Evolutionary conservation across 2,329 filamentous ascomycete genomes (phyloP), one percentile per base, ranked within the genome.

Genomic region (Penicillium sp.): DNA sequence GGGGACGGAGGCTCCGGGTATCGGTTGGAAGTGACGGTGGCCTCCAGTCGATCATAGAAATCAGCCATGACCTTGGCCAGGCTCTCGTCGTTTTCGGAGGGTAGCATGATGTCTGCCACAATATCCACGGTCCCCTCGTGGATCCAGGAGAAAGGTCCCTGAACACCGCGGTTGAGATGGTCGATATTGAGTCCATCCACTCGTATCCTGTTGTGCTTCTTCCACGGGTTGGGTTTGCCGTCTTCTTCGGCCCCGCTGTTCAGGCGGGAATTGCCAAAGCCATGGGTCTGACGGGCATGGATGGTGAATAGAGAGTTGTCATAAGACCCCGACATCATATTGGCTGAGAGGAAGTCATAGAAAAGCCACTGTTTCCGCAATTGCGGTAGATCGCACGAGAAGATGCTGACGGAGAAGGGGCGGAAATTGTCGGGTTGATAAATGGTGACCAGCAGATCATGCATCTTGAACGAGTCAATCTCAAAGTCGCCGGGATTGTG

Each of bases 241-340:
- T 87, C 81, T 16, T 82, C 80, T 55, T 86, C 83, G 1, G 77
- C 70, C 1, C 80, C 79, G 31, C 84, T 78, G 31, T 79, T 74
- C 29, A 85, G 77, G 55, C 87, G 81, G 5, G 82, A 81, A 8
- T 89, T 86, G 1, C 88, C 86, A 50, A 89, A 85, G 40, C 90
- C 87, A 68, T 97, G 92, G 5, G 90, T 88, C 73, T 97, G 94
- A 16, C 92, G 85, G 4, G 93, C 94, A 71, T 99, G 94, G 44
- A 99, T 96, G 0, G 92, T 97, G 72, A 99, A 99, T 3, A 99
- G 81, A 0, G 94, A 97, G 51, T 94, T 91, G 68, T 99, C 94
- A 64, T 90, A 96, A 0, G 92, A 94, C 1, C 94, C 94, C 11
- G 91, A 96, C 85, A 97, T 96, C 72, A 94, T 93, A 68, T 90